Evolutionary conservation across 345 rosid genomes (phyloP).

Genomic region (Abelmoschus esculentus): DNA sequence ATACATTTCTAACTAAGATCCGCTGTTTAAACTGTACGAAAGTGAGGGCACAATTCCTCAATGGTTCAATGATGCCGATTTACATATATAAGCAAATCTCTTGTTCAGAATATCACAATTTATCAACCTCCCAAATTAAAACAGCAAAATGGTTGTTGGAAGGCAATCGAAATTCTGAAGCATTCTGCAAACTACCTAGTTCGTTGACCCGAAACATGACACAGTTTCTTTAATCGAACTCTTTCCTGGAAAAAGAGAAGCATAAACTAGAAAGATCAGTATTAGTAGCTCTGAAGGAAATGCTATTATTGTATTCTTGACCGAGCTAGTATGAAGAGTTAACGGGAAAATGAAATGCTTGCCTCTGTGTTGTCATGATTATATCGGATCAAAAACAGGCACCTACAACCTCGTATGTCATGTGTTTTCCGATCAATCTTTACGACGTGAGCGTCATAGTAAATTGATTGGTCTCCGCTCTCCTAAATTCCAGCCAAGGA

Average conservation of each 20-base stretch:
- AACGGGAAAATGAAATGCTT: slow-evolving; percentile 8
- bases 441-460: slow-evolving; percentile 50
- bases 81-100: background rate
- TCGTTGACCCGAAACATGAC: slow-evolving; percentile 17
- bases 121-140: background rate
- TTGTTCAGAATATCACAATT: background rate
- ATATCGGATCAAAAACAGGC: slow-evolving; percentile 44
- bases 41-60: background rate
- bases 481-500: slow-evolving; percentile 31
- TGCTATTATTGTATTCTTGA: background rate
- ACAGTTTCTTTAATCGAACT: slow-evolving; percentile 51
- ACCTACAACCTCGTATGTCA: slow-evolving; percentile 71
- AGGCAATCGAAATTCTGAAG: background rate
- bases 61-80: background rate
- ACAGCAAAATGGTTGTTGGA: background rate
- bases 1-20: too few species aligned
- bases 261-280: background rate
- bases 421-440: slow-evolving; percentile 50
- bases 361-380: slow-evolving; percentile 49
- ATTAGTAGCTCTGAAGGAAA: background rate
- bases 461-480: slow-evolving; percentile 51
- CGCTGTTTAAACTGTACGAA: background rate
- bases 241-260: slow-evolving; percentile 32
- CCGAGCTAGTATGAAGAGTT: background rate
- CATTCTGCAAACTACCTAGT: background rate